phyloP scores from a whole-genome alignment of 371 early-diverging fungal species.

The Astathelohania contejeani region DNA sequence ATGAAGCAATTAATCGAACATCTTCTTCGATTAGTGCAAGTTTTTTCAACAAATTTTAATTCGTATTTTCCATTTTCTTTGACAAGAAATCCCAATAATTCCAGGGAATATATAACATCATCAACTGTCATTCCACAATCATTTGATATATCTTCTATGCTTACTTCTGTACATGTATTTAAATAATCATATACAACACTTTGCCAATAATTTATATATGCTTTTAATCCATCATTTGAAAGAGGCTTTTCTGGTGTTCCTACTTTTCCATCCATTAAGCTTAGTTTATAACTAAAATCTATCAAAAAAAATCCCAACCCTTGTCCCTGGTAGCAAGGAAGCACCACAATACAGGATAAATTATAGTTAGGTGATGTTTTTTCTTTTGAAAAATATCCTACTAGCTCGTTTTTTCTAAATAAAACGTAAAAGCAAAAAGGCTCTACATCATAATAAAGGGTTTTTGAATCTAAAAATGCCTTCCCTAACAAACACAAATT shows the following conservation, averaged over 20 bases:
- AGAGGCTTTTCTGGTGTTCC: conserved; percentile 50
- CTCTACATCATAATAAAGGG: conserved; percentile 45
- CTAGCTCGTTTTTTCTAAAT: conserved; percentile 16
- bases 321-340: conserved; percentile 36
- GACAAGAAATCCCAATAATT: conserved; percentile 30
- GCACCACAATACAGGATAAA: conserved; percentile 47
- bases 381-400: conserved; percentile 49
- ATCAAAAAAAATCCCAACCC: conserved; percentile 47
- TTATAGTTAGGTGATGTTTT: conserved; percentile 28
- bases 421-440: conserved; percentile 45
- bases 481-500: conserved; percentile 40
- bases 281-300: conserved; percentile 43
- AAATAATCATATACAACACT: conserved; percentile 22
- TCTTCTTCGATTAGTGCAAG: too few relatives aligned
- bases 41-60: too few relatives aligned
- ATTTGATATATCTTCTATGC: conserved; percentile 24
- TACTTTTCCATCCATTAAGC: conserved; percentile 1
- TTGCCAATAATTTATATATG: conserved; percentile 47
- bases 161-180: conserved; percentile 1
- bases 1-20: too few relatives aligned
- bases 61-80: conserved; percentile 12
- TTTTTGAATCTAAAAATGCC: conserved; percentile 45
- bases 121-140: conserved; percentile 30
- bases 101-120: conserved; percentile 30
- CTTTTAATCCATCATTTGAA: conserved; percentile 22